These are phyloP conservation scores for Nothophytophthora sp. DNA, from an alignment of 352 stramenopile genomes.

Conservation along the genomic window DNA sequence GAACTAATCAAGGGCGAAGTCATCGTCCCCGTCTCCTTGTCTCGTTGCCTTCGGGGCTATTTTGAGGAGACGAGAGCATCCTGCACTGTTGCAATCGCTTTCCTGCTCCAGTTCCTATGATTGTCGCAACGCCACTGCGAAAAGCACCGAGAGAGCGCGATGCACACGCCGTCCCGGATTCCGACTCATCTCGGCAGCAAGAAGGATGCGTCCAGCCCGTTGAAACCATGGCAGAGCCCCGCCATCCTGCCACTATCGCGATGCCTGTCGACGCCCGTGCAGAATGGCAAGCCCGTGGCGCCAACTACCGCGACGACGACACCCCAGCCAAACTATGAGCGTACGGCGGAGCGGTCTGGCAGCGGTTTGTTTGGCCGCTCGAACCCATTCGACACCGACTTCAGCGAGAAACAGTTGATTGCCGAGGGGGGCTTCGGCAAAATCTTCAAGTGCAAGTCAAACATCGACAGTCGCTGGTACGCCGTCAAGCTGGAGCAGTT, in stretches of 20 bases:
- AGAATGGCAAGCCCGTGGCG: slow-evolving; percentile 23
- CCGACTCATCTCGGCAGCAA: slow-evolving; percentile 7
- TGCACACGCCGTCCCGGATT: slow-evolving; percentile 13
- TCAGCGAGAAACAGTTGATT: slow-evolving; percentile 64
- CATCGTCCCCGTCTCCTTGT: too few relatives aligned
- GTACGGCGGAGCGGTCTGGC: slow-evolving; percentile 25
- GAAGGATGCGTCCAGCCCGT: slow-evolving; percentile 16
- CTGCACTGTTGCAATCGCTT: background rate
- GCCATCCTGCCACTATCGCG: slow-evolving; percentile 50
- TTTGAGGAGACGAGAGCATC: slow-evolving; percentile 9
- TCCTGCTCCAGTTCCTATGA: too few relatives aligned
- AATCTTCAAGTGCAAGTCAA: slow-evolving; percentile 80
- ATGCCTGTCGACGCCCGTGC: slow-evolving; percentile 57
- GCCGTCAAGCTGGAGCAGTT: slow-evolving; percentile 84
- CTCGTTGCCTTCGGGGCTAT: slow-evolving; percentile 13
- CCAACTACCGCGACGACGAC: background rate
- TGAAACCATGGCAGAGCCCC: slow-evolving; percentile 19
- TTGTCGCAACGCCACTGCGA: slow-evolving; percentile 14
- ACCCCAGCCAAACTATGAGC: slow-evolving; percentile 18
- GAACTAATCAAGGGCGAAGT: slow-evolving; percentile 14
- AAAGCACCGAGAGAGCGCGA: slow-evolving; percentile 15
- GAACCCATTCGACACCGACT: slow-evolving; percentile 84
- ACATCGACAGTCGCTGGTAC: slow-evolving; percentile 68
- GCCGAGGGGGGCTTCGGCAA: slow-evolving; percentile 77
- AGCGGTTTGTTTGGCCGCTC: slow-evolving; percentile 58